Evolutionary conservation across 73 alveolate species (phyloP), one percentile per base, ranked within the genome.

Genomic region (Paramecium biaurelia): DNA sequence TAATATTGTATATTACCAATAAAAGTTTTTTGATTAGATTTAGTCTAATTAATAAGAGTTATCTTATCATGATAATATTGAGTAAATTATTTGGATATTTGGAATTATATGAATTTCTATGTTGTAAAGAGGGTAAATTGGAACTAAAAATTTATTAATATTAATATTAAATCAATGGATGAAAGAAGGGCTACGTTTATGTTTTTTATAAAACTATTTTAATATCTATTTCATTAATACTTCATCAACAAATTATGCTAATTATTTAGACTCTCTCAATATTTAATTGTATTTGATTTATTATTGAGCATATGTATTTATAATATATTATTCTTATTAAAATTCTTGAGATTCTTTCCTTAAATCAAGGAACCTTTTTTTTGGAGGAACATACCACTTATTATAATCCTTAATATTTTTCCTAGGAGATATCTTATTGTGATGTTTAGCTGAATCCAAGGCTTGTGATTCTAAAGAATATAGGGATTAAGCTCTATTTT

Each of bases 381-480:
- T 63, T 26, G 84, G 84, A 63, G 84, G 84, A 30, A 63, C 84
- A 63, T 63, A 63, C 84, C 84, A 63, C 26, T 63, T 63, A n/a
- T 63, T 63, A 18, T 63, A 63, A 63, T 63, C 84, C 84, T 63
- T 63, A 18, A 63, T 63, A 63, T 63, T 63, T 63, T 63, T 63
- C 12, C 84, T 26, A 14, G 84, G 84, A 32, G 84, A 63, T 5
- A 63, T 18, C 28, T 63, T 63, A 63, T 23, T 24, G 18, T 12
- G 15, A 3, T 11, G 21, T 32, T 63, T 63, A 14, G 49, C 68
- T 53, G 68, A 53, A 18, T 63, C 45, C 26, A 26, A 49, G 26
- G 53, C 84, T 14, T 30, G 12, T 63, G 47, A 30, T 23, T 63
- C 84, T 63, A 63, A 63, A 26, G 84, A 63, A 63, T 63, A 63